Evolutionary conservation across 192 early-diverging fungal genomes (phyloP), one percentile per base, ranked within the genome.

Genomic region (Backusella tuberculispora): DNA sequence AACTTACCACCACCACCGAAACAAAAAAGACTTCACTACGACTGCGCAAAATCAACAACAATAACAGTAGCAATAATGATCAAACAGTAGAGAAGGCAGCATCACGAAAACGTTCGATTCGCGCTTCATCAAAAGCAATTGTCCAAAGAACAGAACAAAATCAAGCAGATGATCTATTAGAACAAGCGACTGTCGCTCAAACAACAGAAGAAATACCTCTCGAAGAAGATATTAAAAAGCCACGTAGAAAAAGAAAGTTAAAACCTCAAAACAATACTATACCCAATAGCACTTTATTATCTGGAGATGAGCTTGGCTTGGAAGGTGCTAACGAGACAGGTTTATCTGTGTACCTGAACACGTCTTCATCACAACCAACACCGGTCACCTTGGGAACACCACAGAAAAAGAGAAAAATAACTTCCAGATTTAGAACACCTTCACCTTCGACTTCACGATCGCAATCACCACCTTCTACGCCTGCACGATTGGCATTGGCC

Each of bases 91-190:
- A 60, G 26, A 60, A 60, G 9, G 10, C 4, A 24, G 13, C 53
- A 10, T 60, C 53, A 60, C 53, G 53, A 26, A 67, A 67, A 40
- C 66, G 66, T 19, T 67, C 66, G 2, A 67, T 67, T 67, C 66
- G 66, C 7, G 66, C 66, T 12, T 38, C 66, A 4, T 67, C 66
- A 38, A 41, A 42, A 42, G 66, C 66, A 4, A 67, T 67, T 41
- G 37, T 40, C 17, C 37, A 67, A 67, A 38, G 66, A 8, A 60
- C 53, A 26, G 66, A 67, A 10, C 66, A 67, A 67, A 40, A 38
- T 19, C 34, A 40, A 9, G 41, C 37, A 43, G 38, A 41, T 42
- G 38, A 19, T 21, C 14, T 42, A 24, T 14, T 42, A 12, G 66
- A 67, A 6, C 17, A 43, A 19, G 37, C 40, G 8, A n/a, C 66